phyloP scores from a whole-genome alignment of 805 yeast species.

The Metschnikowia sp. region DNA sequence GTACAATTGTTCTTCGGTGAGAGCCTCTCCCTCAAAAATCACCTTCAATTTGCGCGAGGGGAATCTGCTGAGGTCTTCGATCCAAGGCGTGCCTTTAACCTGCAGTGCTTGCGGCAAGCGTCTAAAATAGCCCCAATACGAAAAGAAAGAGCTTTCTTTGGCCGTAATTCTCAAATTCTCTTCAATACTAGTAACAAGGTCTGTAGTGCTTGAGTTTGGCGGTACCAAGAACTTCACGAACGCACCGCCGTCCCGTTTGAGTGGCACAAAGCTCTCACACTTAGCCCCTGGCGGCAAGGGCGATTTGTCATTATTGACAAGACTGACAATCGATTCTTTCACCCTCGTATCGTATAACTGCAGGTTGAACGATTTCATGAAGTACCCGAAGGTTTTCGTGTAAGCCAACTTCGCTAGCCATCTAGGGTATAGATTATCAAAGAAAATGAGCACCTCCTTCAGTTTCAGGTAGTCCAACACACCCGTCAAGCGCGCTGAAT shows the following conservation, averaged over 20 bases:
- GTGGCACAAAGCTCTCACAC: constrained; percentile 61
- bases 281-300: constrained; percentile 34
- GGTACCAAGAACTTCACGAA: constrained; percentile 77
- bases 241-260: constrained; percentile 88
- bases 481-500: constrained; percentile 38
- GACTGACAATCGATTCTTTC: constrained; percentile 17
- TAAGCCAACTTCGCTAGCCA: constrained; percentile 23
- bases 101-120: constrained; percentile 54
- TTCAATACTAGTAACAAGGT: constrained; percentile 51
- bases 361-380: constrained; percentile 17
- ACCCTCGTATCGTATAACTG: constrained; percentile 16
- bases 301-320: constrained; percentile 13
- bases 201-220: constrained; percentile 43
- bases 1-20: constrained; percentile 80
- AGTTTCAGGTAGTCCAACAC: constrained; percentile 33
- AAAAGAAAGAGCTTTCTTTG: constrained; percentile 10
- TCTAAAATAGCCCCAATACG: constrained; percentile 3
- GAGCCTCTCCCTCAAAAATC: constrained; percentile 69
- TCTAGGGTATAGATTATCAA: constrained; percentile 34
- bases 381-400: constrained; percentile 20
- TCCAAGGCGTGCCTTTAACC: constrained; percentile 94
- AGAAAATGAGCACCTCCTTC: constrained; percentile 34
- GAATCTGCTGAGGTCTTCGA: constrained; percentile 81
- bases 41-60: constrained; percentile 66
- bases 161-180: constrained; percentile 34